Percentiles rank a stretch among this genome's conserved stretches.
Evolutionary conservation across 108 stramenopile species (phyloP).

Genomic region (Schizochytrium sp.): DNA sequence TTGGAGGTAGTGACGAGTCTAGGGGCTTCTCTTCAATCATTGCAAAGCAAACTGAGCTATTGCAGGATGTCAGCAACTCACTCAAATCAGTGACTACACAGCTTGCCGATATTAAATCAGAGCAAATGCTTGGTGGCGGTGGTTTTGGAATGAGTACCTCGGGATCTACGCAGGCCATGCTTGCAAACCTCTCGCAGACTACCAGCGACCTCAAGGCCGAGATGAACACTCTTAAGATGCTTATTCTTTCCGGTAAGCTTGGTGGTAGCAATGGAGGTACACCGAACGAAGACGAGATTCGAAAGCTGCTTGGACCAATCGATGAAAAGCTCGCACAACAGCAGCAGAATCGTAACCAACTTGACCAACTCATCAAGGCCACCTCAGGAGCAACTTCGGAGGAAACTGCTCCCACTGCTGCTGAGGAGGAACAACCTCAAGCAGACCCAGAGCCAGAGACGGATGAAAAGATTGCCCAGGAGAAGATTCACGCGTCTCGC

Average conservation of each 20-base stretch:
- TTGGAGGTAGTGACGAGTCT: neutral
- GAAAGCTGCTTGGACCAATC: neutral
- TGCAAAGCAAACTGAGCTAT: conserved; percentile 33
- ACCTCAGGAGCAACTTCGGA: neutral
- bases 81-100: conserved; percentile 40
- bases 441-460: conserved; percentile 7
- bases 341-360: conserved; percentile 25
- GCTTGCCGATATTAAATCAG: conserved; percentile 17
- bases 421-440: neutral
- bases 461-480: neutral
- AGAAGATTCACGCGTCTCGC: conserved; percentile 44
- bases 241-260: conserved; percentile 43
- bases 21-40: neutral
- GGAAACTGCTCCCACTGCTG: neutral
- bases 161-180: conserved; percentile 29
- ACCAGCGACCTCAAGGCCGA: conserved; percentile 43
- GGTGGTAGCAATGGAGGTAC: conserved; percentile 3
- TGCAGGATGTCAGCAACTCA: conserved; percentile 27
- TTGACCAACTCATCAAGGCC: conserved; percentile 45
- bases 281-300: neutral
- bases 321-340: conserved; percentile 27
- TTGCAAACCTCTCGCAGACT: conserved; percentile 57
- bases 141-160: conserved; percentile 33
- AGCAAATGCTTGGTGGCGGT: neutral
- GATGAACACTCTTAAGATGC: conserved; percentile 53